Evolutionary conservation across 1,284 basidiomycete genomes (phyloP).

Genomic region (Irpex sp.): DNA sequence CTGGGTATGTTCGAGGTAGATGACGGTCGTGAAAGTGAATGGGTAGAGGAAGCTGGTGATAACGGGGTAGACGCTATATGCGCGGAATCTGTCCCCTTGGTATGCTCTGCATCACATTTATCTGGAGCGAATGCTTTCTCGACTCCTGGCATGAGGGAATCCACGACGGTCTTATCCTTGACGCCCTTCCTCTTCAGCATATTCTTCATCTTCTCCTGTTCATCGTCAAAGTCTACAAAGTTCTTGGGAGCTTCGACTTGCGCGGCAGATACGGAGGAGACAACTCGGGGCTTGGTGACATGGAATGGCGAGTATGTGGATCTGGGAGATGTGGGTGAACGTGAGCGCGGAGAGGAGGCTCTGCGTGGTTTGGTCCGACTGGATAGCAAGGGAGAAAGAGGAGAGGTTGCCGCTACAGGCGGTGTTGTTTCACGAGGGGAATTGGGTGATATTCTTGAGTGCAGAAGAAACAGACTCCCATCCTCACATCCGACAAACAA

Average conservation of each 20-base stretch:
- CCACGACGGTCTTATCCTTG: conserved; percentile 37
- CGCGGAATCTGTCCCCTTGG: background rate
- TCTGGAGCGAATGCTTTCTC: conserved; percentile 15
- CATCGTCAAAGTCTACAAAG: conserved; percentile 75
- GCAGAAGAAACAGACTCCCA: conserved; percentile 32
- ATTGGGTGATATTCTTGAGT: conserved; percentile 2
- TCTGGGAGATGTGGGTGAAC: conserved; percentile 28
- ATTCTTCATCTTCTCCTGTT: conserved; percentile 68
- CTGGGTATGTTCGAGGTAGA: background rate
- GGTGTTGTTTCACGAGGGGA: background rate
- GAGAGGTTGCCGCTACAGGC: conserved; percentile 2
- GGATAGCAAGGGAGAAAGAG: conserved; percentile 19
- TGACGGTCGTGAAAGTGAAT: conserved; percentile 9
- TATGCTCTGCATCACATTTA: background rate
- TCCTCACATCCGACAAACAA: conserved; percentile 31
- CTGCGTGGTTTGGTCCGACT: conserved; percentile 19
- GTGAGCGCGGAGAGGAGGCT: conserved; percentile 27
- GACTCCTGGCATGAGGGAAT: conserved; percentile 24
- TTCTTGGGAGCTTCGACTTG: conserved; percentile 70
- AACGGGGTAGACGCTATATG: background rate
- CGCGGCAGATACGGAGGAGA: conserved; percentile 64
- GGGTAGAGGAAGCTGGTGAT: conserved; percentile 8
- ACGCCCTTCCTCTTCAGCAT: conserved; percentile 52
- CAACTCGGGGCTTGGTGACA: conserved; percentile 49
- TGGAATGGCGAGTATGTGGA: conserved; percentile 28